phyloP scores from a whole-genome alignment of 371 early-diverging fungal species.

The Mucor indicus region DNA sequence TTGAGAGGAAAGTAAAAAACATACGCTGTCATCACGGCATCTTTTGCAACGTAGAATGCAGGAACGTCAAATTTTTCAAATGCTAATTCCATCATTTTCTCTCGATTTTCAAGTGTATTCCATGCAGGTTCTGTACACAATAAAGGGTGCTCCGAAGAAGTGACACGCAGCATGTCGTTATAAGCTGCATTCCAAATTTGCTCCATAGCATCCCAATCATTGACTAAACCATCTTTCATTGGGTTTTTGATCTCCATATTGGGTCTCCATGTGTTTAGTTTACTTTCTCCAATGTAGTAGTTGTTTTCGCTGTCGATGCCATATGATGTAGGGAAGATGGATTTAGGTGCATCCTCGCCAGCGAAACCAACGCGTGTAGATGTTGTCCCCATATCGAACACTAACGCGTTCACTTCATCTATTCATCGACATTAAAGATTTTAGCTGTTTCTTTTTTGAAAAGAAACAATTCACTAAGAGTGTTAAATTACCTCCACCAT shows the following conservation, averaged over 20 bases:
- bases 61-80: constrained; percentile 92
- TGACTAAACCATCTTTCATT: constrained; percentile 67
- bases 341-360: constrained; percentile 91
- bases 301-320: constrained; percentile 34
- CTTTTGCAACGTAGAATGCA: constrained; percentile 89
- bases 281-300: constrained; percentile 80
- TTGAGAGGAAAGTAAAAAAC: constrained; percentile 3
- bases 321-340: constrained; percentile 75
- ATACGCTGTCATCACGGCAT: constrained; percentile 90
- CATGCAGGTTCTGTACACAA: constrained; percentile 90
- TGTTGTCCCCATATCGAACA: constrained; percentile 88
- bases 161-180: constrained; percentile 60
- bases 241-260: constrained; percentile 82
- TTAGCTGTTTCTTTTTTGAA: neutral
- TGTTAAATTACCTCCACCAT: constrained; percentile 73
- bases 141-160: constrained; percentile 83
- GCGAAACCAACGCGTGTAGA: constrained; percentile 92
- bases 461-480: too few relatives aligned
- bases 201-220: constrained; percentile 93
- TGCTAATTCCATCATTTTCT: constrained; percentile 86
- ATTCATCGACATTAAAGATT: neutral
- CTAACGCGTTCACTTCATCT: constrained; percentile 94
- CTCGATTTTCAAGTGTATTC: constrained; percentile 78
- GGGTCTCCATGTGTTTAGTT: constrained; percentile 69
- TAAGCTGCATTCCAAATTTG: constrained; percentile 84